Conservation (phyloP, 2,329 filamentous ascomycete species). For the Teratosphaeria viscida region DNA sequence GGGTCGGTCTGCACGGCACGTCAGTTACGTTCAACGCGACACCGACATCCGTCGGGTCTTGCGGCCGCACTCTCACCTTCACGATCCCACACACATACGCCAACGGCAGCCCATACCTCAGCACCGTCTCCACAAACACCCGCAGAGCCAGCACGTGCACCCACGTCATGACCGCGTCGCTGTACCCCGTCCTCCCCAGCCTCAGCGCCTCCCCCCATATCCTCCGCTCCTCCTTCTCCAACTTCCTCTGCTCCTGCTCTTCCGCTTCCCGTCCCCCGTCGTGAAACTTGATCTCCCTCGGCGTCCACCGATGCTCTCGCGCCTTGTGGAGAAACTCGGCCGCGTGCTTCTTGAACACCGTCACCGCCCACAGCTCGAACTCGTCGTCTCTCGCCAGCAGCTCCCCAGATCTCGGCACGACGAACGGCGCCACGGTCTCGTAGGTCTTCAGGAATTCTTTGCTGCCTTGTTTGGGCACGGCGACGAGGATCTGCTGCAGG, state of each 20-base stretch:
- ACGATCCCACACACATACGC: slow-evolving; percentile 79
- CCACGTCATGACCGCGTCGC: slow-evolving; percentile 93
- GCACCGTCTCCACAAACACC: slow-evolving; percentile 96
- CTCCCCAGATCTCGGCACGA: slow-evolving; percentile 77
- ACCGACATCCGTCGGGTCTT: too few relatives aligned
- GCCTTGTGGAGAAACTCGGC: slow-evolving; percentile 85
- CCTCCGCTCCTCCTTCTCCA: slow-evolving; percentile 77
- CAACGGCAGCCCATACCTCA: slow-evolving; percentile 84
- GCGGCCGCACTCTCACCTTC: slow-evolving; percentile 47
- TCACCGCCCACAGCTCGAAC: slow-evolving; percentile 78
- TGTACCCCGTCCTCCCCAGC: slow-evolving; percentile 83
- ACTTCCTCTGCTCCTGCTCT: slow-evolving; percentile 70
- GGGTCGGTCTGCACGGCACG: slow-evolving; percentile 53
- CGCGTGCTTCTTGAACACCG: slow-evolving; percentile 85
- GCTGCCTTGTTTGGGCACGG: slow-evolving; percentile 65
- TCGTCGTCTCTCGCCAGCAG: slow-evolving; percentile 80
- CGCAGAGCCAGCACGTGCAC: slow-evolving; percentile 81
- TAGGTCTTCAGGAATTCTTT: slow-evolving; percentile 87
- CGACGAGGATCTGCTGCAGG: slow-evolving; percentile 88
- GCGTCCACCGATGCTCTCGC: slow-evolving; percentile 87
- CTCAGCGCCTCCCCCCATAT: slow-evolving; percentile 86
- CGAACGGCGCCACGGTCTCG: slow-evolving; percentile 80
- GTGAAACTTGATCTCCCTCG: slow-evolving; percentile 85
- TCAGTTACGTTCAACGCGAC: background rate
- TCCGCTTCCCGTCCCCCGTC: slow-evolving; percentile 86